Percentiles rank a stretch among this genome's conserved stretches.
Conservation (phyloP, 2,329 filamentous ascomycete species). For the Aureobasidium sp. region DNA sequence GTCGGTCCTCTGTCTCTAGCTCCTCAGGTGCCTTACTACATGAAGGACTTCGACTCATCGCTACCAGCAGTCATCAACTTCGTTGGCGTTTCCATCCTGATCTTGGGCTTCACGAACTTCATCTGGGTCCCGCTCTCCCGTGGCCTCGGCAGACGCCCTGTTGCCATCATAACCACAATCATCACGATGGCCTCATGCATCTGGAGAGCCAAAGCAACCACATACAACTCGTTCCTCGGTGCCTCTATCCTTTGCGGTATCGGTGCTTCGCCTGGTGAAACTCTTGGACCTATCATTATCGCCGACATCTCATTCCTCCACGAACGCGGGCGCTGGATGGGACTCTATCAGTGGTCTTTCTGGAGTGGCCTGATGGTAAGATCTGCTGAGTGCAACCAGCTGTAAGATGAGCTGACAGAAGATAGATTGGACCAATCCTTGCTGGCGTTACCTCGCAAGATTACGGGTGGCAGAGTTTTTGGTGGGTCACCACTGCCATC, state of each 20-base stretch:
- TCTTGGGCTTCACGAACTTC: conserved; percentile 44
- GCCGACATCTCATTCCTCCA: conserved; percentile 41
- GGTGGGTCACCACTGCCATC: conserved; percentile 44
- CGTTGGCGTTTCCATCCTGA: conserved; percentile 47
- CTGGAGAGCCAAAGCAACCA: conserved; percentile 38
- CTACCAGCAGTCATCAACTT: conserved; percentile 28
- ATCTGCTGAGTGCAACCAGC: too few relatives aligned
- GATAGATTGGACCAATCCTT: conserved; percentile 25
- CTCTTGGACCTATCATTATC: conserved; percentile 38
- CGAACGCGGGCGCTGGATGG: conserved; percentile 35
- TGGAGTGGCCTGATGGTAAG: conserved; percentile 50
- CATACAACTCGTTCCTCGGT: conserved; percentile 36
- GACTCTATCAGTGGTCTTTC: conserved; percentile 48
- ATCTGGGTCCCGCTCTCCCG: conserved; percentile 33
- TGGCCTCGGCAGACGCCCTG: conserved; percentile 40
- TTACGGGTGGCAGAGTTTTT: conserved; percentile 45
- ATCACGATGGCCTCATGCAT: conserved; percentile 32
- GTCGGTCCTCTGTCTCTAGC: not conserved
- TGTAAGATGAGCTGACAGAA: not conserved
- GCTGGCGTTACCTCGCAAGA: conserved; percentile 41
- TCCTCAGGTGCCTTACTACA: conserved; percentile 17
- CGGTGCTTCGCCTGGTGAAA: conserved; percentile 38
- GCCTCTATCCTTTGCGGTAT: conserved; percentile 38
- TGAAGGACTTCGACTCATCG: conserved; percentile 43
- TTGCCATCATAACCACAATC: not conserved